A percentile compares a stretch with the other conserved stretches of the same genome.
Conservation (phyloP, 805 yeast species). For the Starmera dryadoides region DNA sequence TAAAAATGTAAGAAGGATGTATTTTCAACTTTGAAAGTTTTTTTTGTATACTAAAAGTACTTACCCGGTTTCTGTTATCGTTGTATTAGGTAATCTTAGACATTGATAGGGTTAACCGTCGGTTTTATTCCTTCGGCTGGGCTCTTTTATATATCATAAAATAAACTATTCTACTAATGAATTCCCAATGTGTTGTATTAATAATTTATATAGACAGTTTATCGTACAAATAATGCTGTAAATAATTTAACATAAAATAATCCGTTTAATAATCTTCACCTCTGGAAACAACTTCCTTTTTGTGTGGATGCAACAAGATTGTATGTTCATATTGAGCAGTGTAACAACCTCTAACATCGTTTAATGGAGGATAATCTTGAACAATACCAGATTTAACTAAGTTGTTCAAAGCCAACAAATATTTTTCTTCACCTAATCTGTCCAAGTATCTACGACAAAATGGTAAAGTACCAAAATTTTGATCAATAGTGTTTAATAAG, state of each 20-base stretch:
- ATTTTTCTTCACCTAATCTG: constrained; percentile 85
- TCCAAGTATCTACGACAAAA: constrained; percentile 95
- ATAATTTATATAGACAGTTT: too few species aligned
- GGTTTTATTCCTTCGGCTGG: too few species aligned
- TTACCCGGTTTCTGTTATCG: too few species aligned
- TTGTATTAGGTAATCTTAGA: too few species aligned
- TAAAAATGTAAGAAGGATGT: too few species aligned
- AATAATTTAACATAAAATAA: background rate
- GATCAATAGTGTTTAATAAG: constrained; percentile 62
- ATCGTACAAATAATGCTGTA: too few species aligned
- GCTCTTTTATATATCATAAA: too few species aligned
- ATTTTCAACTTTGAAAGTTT: too few species aligned
- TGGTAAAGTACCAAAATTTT: constrained; percentile 88
- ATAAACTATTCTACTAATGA: too few species aligned
- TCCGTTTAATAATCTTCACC: constrained; percentile 77
- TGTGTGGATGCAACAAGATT: constrained; percentile 78
- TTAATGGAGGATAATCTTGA: constrained; percentile 89
- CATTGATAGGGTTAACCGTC: too few species aligned
- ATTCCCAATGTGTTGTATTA: too few species aligned
- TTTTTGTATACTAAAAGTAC: too few species aligned
- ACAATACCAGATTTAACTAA: constrained; percentile 83
- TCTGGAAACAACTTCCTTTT: constrained; percentile 89
- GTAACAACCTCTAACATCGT: constrained; percentile 75
- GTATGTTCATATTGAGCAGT: constrained; percentile 98
- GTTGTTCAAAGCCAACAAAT: constrained; percentile 77